Percentiles rank a stretch among this genome's conserved stretches.
Evolutionary conservation across 495 filamentous ascomycete species (phyloP).

Genomic region (Aspergillus diversus): DNA sequence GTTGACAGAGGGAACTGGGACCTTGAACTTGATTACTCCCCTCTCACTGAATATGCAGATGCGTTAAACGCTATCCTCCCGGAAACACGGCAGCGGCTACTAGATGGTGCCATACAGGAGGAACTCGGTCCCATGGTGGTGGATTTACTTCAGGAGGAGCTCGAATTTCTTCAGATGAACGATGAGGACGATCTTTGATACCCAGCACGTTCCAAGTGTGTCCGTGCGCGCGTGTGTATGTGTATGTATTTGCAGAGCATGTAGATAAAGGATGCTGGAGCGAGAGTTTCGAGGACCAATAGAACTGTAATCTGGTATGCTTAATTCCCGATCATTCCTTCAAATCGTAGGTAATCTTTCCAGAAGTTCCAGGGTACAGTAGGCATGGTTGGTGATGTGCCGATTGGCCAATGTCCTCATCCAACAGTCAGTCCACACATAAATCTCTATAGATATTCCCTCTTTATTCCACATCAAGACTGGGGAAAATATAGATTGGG

Average conservation of each 20-base stretch:
- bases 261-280: background rate
- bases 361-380: background rate
- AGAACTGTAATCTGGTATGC: background rate
- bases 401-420: background rate
- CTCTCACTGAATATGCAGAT: slow-evolving; percentile 45
- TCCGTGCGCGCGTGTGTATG: background rate
- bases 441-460: background rate
- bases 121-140: slow-evolving; percentile 45
- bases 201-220: background rate
- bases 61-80: slow-evolving; percentile 36
- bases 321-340: background rate
- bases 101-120: slow-evolving; percentile 40
- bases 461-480: no score
- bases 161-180: slow-evolving; percentile 37
- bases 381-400: background rate
- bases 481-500: no score
- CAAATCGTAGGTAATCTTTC: background rate
- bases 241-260: background rate
- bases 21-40: slow-evolving; percentile 40
- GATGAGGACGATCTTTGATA: slow-evolving; percentile 27
- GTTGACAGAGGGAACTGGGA: slow-evolving; percentile 53
- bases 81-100: slow-evolving; percentile 31
- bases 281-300: background rate
- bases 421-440: background rate
- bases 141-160: slow-evolving; percentile 47